Conservation (phyloP, 306 rosid species). For the Cicer cuneatum region DNA sequence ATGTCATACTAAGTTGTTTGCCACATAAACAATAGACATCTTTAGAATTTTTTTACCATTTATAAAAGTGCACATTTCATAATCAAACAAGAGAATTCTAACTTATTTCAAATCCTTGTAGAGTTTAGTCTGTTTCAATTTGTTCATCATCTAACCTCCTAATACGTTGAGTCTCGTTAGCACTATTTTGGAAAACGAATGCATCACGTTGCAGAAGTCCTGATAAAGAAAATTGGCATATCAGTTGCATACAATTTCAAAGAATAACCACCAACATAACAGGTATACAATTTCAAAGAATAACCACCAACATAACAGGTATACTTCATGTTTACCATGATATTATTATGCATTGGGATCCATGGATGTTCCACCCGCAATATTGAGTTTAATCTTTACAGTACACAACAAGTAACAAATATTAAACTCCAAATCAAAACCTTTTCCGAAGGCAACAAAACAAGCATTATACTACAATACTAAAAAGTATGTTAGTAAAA, state of each 20-base stretch:
- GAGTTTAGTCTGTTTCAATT: conserved; percentile 19
- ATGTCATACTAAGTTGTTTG: too few species aligned
- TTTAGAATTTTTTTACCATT: conserved; percentile 15
- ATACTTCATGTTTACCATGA: too few species aligned
- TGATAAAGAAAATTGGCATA: conserved; percentile 43
- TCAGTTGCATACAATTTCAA: conserved; percentile 40
- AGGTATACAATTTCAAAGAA: too few species aligned
- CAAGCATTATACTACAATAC: too few species aligned
- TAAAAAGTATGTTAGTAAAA: too few species aligned
- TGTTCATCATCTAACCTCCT: conserved; percentile 70
- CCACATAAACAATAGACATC: not conserved
- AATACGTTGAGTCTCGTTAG: conserved; percentile 79
- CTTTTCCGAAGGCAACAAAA: too few species aligned
- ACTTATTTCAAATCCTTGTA: conserved; percentile 14
- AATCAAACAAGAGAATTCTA: conserved; percentile 4
- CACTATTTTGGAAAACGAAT: conserved; percentile 71
- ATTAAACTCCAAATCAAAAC: too few species aligned
- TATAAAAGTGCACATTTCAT: conserved; percentile 25
- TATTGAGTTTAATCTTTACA: too few species aligned
- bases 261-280: too few species aligned
- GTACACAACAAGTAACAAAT: too few species aligned
- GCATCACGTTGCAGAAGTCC: conserved; percentile 86
- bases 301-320: not conserved
- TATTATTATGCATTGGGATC: too few species aligned
- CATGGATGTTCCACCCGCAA: too few species aligned